A percentile compares a stretch with the other conserved stretches of the same genome.
Evolutionary conservation across 768 basidiomycete species (phyloP).

Genomic region (Boletellus emodensis): DNA sequence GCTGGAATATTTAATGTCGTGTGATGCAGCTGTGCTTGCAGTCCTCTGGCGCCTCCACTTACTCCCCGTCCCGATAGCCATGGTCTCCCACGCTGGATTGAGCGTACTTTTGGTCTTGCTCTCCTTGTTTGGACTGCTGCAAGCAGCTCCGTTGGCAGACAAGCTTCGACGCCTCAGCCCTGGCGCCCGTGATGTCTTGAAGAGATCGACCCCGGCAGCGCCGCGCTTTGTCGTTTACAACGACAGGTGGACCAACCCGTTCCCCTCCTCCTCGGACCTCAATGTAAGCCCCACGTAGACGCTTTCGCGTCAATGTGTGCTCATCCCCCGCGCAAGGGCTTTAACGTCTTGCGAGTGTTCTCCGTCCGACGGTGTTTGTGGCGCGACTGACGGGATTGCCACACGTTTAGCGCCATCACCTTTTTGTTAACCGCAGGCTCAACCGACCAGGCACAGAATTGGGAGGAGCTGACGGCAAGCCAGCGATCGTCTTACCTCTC

Average conservation of each 20-base stretch:
- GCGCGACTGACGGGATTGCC: neutral
- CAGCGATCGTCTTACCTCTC: constrained; percentile 40
- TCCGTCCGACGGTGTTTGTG: neutral
- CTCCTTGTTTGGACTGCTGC: constrained; percentile 6
- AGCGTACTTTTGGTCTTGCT: neutral
- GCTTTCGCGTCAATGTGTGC: neutral
- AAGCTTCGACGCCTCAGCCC: constrained; percentile 23
- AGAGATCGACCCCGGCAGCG: constrained; percentile 33
- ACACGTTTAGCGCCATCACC: constrained; percentile 31
- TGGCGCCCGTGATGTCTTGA: constrained; percentile 18
- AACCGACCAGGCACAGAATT: constrained; percentile 43
- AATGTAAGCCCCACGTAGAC: constrained; percentile 26
- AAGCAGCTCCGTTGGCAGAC: constrained; percentile 19
- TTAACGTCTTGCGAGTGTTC: constrained; percentile 32
- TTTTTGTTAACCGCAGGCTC: constrained; percentile 41
- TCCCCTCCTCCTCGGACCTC: constrained; percentile 43
- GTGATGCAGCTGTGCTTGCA: neutral
- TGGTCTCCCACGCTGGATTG: constrained; percentile 13
- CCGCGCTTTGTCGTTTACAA: constrained; percentile 47
- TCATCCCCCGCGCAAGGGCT: constrained; percentile 23
- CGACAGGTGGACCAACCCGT: constrained; percentile 40
- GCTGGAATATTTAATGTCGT: constrained; percentile 17
- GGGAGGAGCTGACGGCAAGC: constrained; percentile 36
- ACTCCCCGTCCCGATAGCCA: neutral
- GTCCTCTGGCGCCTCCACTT: neutral